A percentile compares a stretch with the other conserved stretches of the same genome.
Evolutionary conservation across 495 filamentous ascomycete genomes (phyloP).

Genomic region (Lasiosphaeris hirsuta): DNA sequence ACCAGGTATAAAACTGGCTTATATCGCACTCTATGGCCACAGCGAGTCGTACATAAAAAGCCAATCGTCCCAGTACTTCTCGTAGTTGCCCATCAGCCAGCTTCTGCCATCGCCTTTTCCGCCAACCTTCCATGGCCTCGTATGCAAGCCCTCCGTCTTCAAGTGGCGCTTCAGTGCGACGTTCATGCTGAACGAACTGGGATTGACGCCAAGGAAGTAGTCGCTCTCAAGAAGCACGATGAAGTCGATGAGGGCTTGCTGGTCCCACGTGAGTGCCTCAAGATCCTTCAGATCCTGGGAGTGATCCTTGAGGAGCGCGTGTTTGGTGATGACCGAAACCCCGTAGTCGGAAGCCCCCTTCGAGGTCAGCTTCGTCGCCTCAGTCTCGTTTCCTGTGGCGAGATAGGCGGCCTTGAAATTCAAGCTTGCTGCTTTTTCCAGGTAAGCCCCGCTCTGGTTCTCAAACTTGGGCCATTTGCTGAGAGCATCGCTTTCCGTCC

Average conservation of each 20-base stretch:
- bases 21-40: slow-evolving; percentile 37
- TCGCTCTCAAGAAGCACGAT: slow-evolving; percentile 36
- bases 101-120: slow-evolving; percentile 39
- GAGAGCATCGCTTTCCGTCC: slow-evolving; percentile 42
- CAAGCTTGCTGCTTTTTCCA: slow-evolving; percentile 24
- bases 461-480: slow-evolving; percentile 40
- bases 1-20: no score
- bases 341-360: slow-evolving; percentile 4
- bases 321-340: slow-evolving; percentile 36
- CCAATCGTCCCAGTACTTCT: slow-evolving; percentile 45
- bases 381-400: slow-evolving; percentile 39
- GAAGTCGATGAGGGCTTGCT: slow-evolving; percentile 44
- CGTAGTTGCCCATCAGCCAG: slow-evolving; percentile 40
- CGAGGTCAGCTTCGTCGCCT: slow-evolving; percentile 29
- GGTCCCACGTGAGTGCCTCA: slow-evolving; percentile 42
- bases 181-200: slow-evolving; percentile 46
- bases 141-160: slow-evolving; percentile 35
- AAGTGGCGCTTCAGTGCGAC: slow-evolving; percentile 42
- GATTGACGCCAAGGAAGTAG: slow-evolving; percentile 43
- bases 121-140: slow-evolving; percentile 41
- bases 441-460: slow-evolving; percentile 37
- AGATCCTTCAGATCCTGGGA: slow-evolving; percentile 27
- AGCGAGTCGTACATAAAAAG: slow-evolving; percentile 46
- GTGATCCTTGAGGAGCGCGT: slow-evolving; percentile 26
- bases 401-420: slow-evolving; percentile 37